Percentiles rank a stretch among this genome's conserved stretches.
These are phyloP conservation scores for Peltaster fructicola DNA, from an alignment of 2,329 filamentous ascomycete genomes.

Conservation along the genomic window DNA sequence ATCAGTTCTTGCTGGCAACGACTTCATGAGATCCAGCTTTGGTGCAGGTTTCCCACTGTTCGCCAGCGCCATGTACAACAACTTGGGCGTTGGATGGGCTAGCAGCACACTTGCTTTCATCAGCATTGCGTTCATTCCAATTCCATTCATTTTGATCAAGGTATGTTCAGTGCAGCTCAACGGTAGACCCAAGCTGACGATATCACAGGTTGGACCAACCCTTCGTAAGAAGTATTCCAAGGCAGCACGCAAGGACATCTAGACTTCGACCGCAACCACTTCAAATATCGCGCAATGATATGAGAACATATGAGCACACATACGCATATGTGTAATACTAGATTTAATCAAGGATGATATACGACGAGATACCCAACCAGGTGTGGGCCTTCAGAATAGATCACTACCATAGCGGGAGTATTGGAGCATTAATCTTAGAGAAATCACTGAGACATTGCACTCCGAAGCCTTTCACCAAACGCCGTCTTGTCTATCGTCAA, in stretches of 20 bases:
- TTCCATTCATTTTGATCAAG: conserved; percentile 28
- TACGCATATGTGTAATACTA: no score
- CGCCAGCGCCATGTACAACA: conserved; percentile 21
- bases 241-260: conserved; percentile 22
- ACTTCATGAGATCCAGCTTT: conserved; percentile 22
- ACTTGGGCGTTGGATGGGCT: conserved; percentile 26
- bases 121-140: conserved; percentile 26
- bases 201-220: conserved; percentile 15
- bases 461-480: no score
- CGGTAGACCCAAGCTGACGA: neutral
- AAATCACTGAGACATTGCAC: no score
- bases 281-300: no score
- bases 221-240: conserved; percentile 19
- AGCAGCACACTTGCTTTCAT: conserved; percentile 24
- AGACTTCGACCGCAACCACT: no score
- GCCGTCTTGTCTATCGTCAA: no score
- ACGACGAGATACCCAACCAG: no score
- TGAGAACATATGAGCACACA: no score
- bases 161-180: conserved; percentile 7
- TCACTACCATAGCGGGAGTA: no score
- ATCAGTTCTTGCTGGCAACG: conserved; percentile 24
- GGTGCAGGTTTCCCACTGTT: conserved; percentile 26
- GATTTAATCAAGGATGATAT: no score
- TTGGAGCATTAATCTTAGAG: no score
- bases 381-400: no score